Evolutionary conservation across 2,329 filamentous ascomycete species (phyloP), one percentile per base, ranked within the genome.

Genomic region (Parafenestella ontariensis): DNA sequence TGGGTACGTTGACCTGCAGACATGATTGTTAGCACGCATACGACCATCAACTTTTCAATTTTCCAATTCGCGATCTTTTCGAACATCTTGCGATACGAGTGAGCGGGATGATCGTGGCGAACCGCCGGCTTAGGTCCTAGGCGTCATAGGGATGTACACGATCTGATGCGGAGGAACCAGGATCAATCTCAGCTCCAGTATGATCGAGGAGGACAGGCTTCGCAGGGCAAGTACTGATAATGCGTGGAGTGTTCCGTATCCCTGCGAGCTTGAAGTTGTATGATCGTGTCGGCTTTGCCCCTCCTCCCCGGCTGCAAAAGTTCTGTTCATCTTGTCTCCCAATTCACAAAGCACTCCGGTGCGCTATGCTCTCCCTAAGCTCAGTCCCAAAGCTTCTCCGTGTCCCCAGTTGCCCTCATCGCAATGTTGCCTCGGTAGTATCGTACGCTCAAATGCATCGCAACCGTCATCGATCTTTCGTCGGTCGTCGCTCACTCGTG

Each of bases 1-100:
- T 96, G 78, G 93, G 92, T 85, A 96, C 90, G 91, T 96, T 96
- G 86, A 96, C 92, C 93, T 94, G 71, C 56, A 47, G 41, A 42
- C 33, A 28, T 42, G 7, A 47, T 45, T 42, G 59, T 69, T 56
- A 70, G 69, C 59, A 39, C 40, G 52, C 54, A 43, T 48, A 45
- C 33, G 23, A 6, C 24, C 9, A 47, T 37, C 21, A 36, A 24
- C 31, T 46, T 13, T n/a, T n/a, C n/a, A n/a, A n/a, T n/a, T n/a
- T n/a, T n/a, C n/a, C n/a, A n/a, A n/a, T n/a, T 26, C 10, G 20
- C 3, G 20, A 17, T 43, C 20, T 15, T 10, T n/a, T 23, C 15
- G 20, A 21, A 40, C 48, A 26, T 34, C 24, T 45, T 54, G 50
- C 54, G 48, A 58, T 52, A 55, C 52, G 62, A 62, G 50, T 58